These are phyloP conservation scores for Pythium plurisporium DNA, from an alignment of 352 stramenopile genomes.

Conservation along the genomic window DNA sequence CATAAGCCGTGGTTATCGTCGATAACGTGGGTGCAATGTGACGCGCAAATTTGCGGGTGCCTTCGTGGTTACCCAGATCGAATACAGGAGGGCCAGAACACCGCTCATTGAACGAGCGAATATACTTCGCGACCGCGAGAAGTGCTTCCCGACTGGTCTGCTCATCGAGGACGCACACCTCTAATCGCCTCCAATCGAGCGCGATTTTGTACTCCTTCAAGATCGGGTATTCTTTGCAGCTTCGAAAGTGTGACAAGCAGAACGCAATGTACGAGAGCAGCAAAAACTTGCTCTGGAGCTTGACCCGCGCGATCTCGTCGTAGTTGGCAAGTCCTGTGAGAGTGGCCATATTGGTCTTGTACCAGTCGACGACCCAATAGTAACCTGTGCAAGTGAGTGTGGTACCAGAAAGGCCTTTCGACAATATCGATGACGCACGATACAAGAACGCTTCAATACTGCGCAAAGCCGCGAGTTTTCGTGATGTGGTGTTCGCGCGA, in stretches of 20 bases:
- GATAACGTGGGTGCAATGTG: conserved; percentile 3
- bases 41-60: conserved; percentile 3
- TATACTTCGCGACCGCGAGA: conserved; percentile 2
- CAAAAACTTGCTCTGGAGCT: conserved; percentile 10
- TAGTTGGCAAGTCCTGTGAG: neutral
- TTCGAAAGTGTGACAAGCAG: neutral
- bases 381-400: conserved; percentile 3
- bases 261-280: conserved; percentile 7
- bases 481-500: neutral
- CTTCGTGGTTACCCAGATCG: conserved; percentile 12
- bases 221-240: neutral
- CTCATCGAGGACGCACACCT: conserved; percentile 12
- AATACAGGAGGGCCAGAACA: neutral
- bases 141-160: neutral
- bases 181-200: conserved; percentile 5
- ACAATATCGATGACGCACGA: neutral
- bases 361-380: neutral
- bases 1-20: neutral
- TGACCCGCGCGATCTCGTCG: conserved; percentile 8
- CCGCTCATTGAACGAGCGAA: neutral
- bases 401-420: neutral
- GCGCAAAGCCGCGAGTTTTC: neutral
- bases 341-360: neutral
- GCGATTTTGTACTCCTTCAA: conserved; percentile 8
- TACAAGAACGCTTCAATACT: conserved; percentile 9